A percentile compares a stretch with the other conserved stretches of the same genome.
Conservation (phyloP, 2,329 filamentous ascomycete genomes). For the Phaeosphaeria sp. region DNA sequence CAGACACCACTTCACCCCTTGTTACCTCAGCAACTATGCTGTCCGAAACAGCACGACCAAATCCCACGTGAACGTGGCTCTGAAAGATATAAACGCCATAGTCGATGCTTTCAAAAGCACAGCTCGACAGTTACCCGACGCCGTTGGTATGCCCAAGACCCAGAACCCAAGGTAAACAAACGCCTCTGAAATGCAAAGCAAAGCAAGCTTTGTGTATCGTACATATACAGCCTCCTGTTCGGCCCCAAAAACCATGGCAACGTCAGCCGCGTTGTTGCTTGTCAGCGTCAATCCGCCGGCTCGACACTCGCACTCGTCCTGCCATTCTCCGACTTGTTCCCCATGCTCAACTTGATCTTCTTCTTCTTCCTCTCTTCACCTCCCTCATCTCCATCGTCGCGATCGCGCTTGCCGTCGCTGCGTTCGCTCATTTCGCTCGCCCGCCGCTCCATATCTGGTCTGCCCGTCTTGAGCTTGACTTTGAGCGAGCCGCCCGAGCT, state of each 20-base stretch:
- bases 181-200: neutral
- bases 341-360: constrained; percentile 46
- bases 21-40: neutral
- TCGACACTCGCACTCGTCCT: constrained; percentile 21
- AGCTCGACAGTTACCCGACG: neutral
- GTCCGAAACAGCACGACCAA: neutral
- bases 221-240: neutral
- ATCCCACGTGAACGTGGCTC: neutral
- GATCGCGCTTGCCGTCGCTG: constrained; percentile 42
- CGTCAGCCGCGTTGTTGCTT: no score
- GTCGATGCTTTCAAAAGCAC: neutral
- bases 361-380: constrained; percentile 43
- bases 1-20: neutral
- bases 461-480: constrained; percentile 43
- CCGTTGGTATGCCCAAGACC: neutral
- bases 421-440: constrained; percentile 39
- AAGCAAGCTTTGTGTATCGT: neutral
- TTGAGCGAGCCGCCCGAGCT: constrained; percentile 32
- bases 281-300: constrained; percentile 10
- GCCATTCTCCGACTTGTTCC: constrained; percentile 18
- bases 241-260: neutral
- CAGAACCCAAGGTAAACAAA: neutral
- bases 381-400: constrained; percentile 41
- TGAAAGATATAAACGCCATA: neutral
- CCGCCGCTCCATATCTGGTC: constrained; percentile 36